These are phyloP conservation scores for Trifolium repens DNA, from an alignment of 306 rosid species.

Conservation along the genomic window DNA sequence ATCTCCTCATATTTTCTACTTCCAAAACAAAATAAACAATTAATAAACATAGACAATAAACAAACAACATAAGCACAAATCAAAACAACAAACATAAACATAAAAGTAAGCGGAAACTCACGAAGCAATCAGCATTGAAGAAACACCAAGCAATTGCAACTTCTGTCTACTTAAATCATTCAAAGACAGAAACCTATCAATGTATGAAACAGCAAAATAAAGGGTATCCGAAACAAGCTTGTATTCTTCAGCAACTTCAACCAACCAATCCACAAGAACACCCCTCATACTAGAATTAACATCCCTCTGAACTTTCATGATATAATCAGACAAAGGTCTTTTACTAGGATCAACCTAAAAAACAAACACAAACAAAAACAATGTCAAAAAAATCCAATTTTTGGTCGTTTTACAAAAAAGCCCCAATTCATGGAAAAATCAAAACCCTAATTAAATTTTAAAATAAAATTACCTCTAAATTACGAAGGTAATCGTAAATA, in stretches of 20 bases:
- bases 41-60: not conserved
- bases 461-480: slow-evolving; percentile 61
- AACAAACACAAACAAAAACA: not conserved
- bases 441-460: slow-evolving; percentile 10
- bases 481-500: slow-evolving; percentile 69
- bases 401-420: not conserved
- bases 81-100: not conserved
- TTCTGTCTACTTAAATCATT: slow-evolving; percentile 51
- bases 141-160: slow-evolving; percentile 79
- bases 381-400: too few relatives aligned
- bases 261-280: slow-evolving; percentile 86
- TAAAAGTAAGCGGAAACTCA: slow-evolving; percentile 45
- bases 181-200: slow-evolving; percentile 72
- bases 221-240: slow-evolving; percentile 79
- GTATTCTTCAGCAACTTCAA: slow-evolving; percentile 89
- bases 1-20: slow-evolving; percentile 89
- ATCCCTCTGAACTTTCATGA: slow-evolving; percentile 73
- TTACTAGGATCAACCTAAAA: slow-evolving; percentile 68
- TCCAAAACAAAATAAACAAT: not conserved
- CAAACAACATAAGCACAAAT: not conserved
- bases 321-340: slow-evolving; percentile 68
- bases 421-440: not conserved
- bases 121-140: slow-evolving; percentile 86
- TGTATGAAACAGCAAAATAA: slow-evolving; percentile 60
- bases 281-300: slow-evolving; percentile 77